These are phyloP conservation scores for Chionographis japonica DNA, from an alignment of 106 monocot species.

Conservation along the genomic window DNA sequence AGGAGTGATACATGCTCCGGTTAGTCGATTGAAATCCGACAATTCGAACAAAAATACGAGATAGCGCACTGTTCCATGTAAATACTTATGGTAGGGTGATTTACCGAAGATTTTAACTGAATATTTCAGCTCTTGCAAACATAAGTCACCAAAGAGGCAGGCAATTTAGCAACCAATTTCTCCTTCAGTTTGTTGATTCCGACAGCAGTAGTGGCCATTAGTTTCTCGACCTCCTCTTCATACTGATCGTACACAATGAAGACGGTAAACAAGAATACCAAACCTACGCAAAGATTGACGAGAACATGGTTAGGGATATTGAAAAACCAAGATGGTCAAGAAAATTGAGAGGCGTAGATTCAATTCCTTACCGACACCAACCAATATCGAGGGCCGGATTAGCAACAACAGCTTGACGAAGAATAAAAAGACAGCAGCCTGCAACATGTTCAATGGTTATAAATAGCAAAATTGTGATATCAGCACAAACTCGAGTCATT, in stretches of 20 bases:
- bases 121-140: background rate
- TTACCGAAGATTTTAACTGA: no score
- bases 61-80: background rate
- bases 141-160: conserved; percentile 6
- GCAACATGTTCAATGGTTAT: conserved; percentile 13
- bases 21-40: no score
- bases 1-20: no score
- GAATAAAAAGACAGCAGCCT: conserved; percentile 44
- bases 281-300: conserved; percentile 35
- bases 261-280: conserved; percentile 49
- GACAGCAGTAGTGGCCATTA: conserved; percentile 20
- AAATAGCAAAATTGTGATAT: conserved; percentile 4
- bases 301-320: conserved; percentile 1
- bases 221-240: conserved; percentile 61
- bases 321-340: background rate
- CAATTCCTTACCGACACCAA: conserved; percentile 43
- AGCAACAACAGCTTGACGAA: conserved; percentile 39
- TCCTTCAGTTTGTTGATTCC: conserved; percentile 19
- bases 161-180: conserved; percentile 25
- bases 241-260: conserved; percentile 89
- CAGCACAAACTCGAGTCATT: background rate
- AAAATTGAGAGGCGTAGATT: background rate
- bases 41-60: no score
- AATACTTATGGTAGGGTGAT: background rate
- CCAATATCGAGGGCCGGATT: conserved; percentile 36